These are phyloP conservation scores for Pelargonium fulgidum DNA, from an alignment of 441 rosid genomes.

Conservation along the genomic window DNA sequence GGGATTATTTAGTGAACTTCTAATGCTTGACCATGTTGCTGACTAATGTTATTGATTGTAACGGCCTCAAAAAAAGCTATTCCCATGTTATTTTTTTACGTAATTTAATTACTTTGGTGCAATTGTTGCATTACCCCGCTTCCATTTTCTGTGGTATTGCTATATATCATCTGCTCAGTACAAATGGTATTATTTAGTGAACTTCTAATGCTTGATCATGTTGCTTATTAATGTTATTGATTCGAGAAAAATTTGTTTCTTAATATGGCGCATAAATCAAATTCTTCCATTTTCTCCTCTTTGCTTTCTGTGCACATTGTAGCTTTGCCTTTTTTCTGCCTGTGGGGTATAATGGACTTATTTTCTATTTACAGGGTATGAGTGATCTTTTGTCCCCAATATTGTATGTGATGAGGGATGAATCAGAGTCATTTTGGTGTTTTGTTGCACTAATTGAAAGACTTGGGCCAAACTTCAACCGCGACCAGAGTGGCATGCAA, in stretches of 20 bases:
- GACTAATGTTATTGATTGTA: not conserved
- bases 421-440: slow-evolving; percentile 96
- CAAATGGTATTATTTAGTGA: not conserved
- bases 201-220: not conserved
- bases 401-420: slow-evolving; percentile 82
- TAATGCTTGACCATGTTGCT: not conserved
- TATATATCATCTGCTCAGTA: not conserved
- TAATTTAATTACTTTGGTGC: slow-evolving; percentile 2
- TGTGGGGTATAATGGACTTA: not conserved
- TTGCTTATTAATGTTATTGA: not conserved
- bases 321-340: not conserved
- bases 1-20: not conserved
- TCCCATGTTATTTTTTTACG: not conserved
- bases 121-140: not conserved
- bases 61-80: not conserved
- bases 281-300: not conserved
- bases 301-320: not conserved
- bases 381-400: slow-evolving; percentile 89
- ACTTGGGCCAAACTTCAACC: slow-evolving; percentile 95
- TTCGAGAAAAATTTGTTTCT: not conserved
- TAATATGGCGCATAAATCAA: not conserved
- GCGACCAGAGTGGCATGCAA: slow-evolving; percentile 98
- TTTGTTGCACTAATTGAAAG: slow-evolving; percentile 90
- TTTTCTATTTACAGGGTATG: slow-evolving; percentile 65
- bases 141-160: not conserved